Conservation (phyloP, 148 eudicot species). For the Gaultheria prostrata region DNA sequence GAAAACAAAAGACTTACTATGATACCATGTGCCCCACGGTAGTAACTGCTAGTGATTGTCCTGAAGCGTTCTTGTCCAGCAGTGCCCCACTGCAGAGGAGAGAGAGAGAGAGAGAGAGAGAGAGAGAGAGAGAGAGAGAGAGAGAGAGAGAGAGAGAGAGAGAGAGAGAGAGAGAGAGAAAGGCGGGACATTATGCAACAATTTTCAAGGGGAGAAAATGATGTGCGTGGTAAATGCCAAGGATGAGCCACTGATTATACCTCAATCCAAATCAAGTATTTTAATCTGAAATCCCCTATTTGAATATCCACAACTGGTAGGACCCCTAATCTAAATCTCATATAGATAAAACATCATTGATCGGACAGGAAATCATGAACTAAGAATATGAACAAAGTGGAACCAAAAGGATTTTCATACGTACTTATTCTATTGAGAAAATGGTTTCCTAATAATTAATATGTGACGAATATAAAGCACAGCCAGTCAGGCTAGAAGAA, state of each 20-base stretch:
- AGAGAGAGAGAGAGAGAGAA: neutral
- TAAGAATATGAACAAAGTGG: neutral
- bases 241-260: neutral
- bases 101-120: too few species aligned
- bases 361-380: neutral
- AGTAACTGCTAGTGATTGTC: conserved; percentile 20
- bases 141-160: too few species aligned
- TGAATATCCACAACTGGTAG: neutral
- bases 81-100: conserved; percentile 42
- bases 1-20: neutral
- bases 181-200: neutral
- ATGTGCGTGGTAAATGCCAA: neutral
- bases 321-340: neutral
- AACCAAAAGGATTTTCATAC: neutral
- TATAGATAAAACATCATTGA: neutral
- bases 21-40: conserved; percentile 17
- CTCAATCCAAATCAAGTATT: neutral
- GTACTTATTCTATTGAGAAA: neutral
- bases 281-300: neutral
- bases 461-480: neutral
- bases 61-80: conserved; percentile 19
- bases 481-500: neutral
- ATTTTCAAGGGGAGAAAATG: neutral
- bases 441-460: neutral
- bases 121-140: too few species aligned